A percentile compares a stretch with the other conserved stretches of the same genome.
Conservation (phyloP, 2,329 filamentous ascomycete species). For the Huntiella abstrusa region DNA sequence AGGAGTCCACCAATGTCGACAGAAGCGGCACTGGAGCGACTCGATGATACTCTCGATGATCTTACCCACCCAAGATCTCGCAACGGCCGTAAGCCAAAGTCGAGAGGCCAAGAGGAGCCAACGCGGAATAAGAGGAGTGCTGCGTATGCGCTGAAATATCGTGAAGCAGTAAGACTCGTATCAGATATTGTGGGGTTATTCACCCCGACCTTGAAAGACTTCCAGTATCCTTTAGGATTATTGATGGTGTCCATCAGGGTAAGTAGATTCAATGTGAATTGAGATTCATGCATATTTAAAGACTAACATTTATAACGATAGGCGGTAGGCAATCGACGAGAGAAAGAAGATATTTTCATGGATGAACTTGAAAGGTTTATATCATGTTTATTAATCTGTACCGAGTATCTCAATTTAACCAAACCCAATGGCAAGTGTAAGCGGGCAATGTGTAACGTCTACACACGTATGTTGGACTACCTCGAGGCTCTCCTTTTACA, state of each 20-base stretch:
- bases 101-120: neutral
- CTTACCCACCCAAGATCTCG: constrained; percentile 1
- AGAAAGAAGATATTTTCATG: constrained; percentile 6
- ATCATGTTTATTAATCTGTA: neutral
- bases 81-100: neutral
- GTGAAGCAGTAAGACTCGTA: neutral
- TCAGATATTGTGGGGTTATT: neutral
- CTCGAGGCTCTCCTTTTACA: constrained; percentile 5
- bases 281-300: neutral
- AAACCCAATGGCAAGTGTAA: constrained; percentile 6
- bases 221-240: constrained; percentile 7
- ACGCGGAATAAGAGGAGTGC: too few relatives aligned
- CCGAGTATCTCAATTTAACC: constrained; percentile 1
- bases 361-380: constrained; percentile 1
- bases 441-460: constrained; percentile 4
- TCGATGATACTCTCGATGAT: constrained; percentile 2
- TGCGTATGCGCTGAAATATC: neutral
- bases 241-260: constrained; percentile 7
- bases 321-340: constrained; percentile 6
- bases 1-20: neutral
- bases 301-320: neutral
- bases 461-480: constrained; percentile 6
- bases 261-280: neutral
- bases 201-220: constrained; percentile 1
- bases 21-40: neutral